A percentile compares a stretch with the other conserved stretches of the same genome.
Evolutionary conservation across 495 filamentous ascomycete species (phyloP).

Genomic region (Tuber aestivum): DNA sequence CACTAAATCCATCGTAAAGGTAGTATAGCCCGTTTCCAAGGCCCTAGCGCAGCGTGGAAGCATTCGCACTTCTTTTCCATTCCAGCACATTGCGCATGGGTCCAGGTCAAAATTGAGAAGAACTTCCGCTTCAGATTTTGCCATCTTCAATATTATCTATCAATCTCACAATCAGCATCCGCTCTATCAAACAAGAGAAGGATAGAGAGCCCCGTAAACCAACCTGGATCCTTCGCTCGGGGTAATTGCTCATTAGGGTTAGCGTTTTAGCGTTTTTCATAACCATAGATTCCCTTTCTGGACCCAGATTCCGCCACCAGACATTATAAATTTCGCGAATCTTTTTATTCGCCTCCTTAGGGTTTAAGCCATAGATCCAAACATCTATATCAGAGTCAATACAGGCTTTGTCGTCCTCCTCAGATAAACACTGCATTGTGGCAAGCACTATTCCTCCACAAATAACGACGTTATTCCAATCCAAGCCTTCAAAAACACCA

Average conservation of each 20-base stretch:
- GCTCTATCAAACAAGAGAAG: background rate
- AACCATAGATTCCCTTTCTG: constrained; percentile 16
- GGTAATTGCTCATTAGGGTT: constrained; percentile 40
- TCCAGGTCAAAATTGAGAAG: constrained; percentile 46
- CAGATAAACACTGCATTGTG: constrained; percentile 34
- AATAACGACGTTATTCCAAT: constrained; percentile 44
- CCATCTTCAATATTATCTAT: constrained; percentile 42
- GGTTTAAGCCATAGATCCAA: constrained; percentile 42
- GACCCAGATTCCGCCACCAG: constrained; percentile 40
- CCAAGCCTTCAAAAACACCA: constrained; percentile 39
- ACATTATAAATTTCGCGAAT: constrained; percentile 41
- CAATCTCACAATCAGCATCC: background rate
- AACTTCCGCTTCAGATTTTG: constrained; percentile 39
- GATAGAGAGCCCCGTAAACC: background rate
- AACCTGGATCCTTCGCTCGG: constrained; percentile 41
- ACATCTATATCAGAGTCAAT: constrained; percentile 42
- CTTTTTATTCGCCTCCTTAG: constrained; percentile 42
- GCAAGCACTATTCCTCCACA: constrained; percentile 43
- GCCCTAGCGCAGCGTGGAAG: constrained; percentile 45
- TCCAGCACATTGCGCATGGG: constrained; percentile 44
- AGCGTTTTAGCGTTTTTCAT: constrained; percentile 43
- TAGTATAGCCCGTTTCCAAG: constrained; percentile 45
- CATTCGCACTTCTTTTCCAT: constrained; percentile 43
- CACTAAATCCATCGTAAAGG: constrained; percentile 45
- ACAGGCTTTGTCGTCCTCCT: constrained; percentile 19